Base-by-base conservation (phyloP, 2,329 filamentous ascomycete species). In the Pseudocercospora eumusae region DNA sequence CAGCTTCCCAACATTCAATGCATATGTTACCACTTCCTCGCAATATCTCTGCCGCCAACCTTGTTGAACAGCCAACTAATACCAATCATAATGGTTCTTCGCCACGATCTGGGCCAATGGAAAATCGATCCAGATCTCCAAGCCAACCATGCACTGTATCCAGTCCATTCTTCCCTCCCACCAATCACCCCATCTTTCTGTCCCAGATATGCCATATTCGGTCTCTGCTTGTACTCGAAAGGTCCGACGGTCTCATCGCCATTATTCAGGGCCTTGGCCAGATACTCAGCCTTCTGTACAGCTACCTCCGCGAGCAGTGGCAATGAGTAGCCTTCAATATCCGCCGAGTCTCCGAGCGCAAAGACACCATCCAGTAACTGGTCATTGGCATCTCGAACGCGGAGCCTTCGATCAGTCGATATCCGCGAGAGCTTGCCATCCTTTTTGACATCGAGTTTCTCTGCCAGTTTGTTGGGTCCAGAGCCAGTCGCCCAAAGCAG, bases 401-500 rank as follows among this genome's bases (percentile, higher is more conserved):
- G 69, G 1, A 78, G 64, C 25, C 68, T 67, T 10, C 66, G 64
- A 59, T 78, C 75, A 7, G 76, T 78, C 42, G 74, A 61, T 40
- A 78, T 74, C 1, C 76, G 64, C 13, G 71, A 73, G 36, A 78
- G 66, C 40, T 73, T 71, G 20, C 72, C 71, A 1, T 66, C 64
- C 45, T 74, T 73, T 61, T 74, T 74, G 11, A 74, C 73, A n/a
- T 74, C 62, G 4, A 78, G 62, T 25, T 63, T 69, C 13, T 77
- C 75, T 5, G 77, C 56, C 1, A 78, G 61, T 2, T 71, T 64
- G 40, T 73, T 72, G 6, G 69, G 66, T 27, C 73, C 73, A 58
- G 77, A 78, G 2, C 76, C 76, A 0, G 76, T 77, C 0, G 76
- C 75, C 76, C 76, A 78, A 20, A 78, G 61, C 6, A 78, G 64